Evolutionary conservation across 805 yeast species (phyloP).

Genomic region (Spathaspora gorwiae): DNA sequence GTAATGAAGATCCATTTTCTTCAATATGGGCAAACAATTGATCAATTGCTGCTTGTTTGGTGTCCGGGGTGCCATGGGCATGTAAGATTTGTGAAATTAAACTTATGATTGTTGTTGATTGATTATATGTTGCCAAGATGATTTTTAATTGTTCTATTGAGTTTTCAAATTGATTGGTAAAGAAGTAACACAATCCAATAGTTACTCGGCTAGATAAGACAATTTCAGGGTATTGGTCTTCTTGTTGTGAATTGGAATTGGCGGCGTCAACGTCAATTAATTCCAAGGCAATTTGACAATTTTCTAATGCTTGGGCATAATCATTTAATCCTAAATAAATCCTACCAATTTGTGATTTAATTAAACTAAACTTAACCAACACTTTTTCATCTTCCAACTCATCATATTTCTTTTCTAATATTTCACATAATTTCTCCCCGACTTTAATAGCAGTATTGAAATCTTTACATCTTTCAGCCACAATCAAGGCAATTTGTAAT

Average conservation of each 20-base stretch:
- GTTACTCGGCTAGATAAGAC: slow-evolving; percentile 60
- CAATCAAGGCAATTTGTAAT: slow-evolving; percentile 47
- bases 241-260: background rate
- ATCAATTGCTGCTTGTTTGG: slow-evolving; percentile 79
- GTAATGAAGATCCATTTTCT: slow-evolving; percentile 58
- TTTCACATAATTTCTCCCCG: slow-evolving; percentile 41
- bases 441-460: slow-evolving; percentile 50
- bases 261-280: slow-evolving; percentile 37
- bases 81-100: slow-evolving; percentile 75
- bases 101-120: slow-evolving; percentile 63
- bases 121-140: slow-evolving; percentile 51
- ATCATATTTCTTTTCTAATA: slow-evolving; percentile 57
- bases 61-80: slow-evolving; percentile 69
- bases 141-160: slow-evolving; percentile 65
- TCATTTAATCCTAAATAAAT: slow-evolving; percentile 56
- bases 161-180: slow-evolving; percentile 54
- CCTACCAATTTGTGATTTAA: slow-evolving; percentile 71
- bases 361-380: slow-evolving; percentile 48
- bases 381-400: slow-evolving; percentile 44
- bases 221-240: slow-evolving; percentile 8
- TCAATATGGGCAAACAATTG: slow-evolving; percentile 68
- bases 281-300: slow-evolving; percentile 53
- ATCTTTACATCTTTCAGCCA: slow-evolving; percentile 68
- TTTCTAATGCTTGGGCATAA: slow-evolving; percentile 56
- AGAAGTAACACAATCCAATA: slow-evolving; percentile 69